Evolutionary conservation across 768 basidiomycete genomes (phyloP).

Genomic region (Cyclocybe cylindracea): DNA sequence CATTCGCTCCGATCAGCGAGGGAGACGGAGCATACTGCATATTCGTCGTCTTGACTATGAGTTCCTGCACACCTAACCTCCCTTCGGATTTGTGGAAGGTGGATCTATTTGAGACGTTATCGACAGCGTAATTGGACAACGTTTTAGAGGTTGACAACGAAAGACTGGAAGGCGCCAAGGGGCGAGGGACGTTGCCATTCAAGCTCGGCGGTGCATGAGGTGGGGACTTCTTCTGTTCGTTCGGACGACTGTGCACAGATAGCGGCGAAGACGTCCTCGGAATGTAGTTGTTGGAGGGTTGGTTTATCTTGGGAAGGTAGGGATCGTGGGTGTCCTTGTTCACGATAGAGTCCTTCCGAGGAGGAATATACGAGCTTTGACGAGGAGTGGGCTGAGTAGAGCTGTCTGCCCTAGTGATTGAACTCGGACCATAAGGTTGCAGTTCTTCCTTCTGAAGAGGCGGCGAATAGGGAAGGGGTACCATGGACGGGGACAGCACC

Average conservation of each 20-base stretch:
- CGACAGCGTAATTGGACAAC: not conserved
- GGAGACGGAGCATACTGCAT: slow-evolving; percentile 82
- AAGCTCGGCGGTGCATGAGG: slow-evolving; percentile 2
- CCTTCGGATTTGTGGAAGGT: slow-evolving; percentile 7
- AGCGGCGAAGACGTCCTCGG: slow-evolving; percentile 35
- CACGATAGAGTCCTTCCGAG: slow-evolving; percentile 8
- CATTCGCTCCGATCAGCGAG: slow-evolving; percentile 78
- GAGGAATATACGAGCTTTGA: slow-evolving; percentile 13
- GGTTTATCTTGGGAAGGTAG: slow-evolving; percentile 32
- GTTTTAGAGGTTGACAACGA: not conserved
- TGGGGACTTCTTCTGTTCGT: slow-evolving; percentile 16
- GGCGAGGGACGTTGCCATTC: slow-evolving; percentile 4
- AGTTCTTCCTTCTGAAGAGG: slow-evolving; percentile 7
- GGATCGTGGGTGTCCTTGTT: slow-evolving; percentile 29
- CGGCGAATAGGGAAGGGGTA: slow-evolving; percentile 23
- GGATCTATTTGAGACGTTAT: slow-evolving; percentile 10
- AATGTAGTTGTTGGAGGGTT: slow-evolving; percentile 21
- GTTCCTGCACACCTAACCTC: slow-evolving; percentile 30
- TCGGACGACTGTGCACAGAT: slow-evolving; percentile 22
- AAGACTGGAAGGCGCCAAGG: slow-evolving; percentile 3
- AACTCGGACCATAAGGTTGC: not conserved
- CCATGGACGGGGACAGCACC: slow-evolving; percentile 15
- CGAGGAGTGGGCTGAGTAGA: slow-evolving; percentile 1
- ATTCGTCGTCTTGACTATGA: slow-evolving; percentile 39
- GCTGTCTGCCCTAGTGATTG: not conserved